Conservation (phyloP, 306 rosid species). For the Trifolium pratense region DNA sequence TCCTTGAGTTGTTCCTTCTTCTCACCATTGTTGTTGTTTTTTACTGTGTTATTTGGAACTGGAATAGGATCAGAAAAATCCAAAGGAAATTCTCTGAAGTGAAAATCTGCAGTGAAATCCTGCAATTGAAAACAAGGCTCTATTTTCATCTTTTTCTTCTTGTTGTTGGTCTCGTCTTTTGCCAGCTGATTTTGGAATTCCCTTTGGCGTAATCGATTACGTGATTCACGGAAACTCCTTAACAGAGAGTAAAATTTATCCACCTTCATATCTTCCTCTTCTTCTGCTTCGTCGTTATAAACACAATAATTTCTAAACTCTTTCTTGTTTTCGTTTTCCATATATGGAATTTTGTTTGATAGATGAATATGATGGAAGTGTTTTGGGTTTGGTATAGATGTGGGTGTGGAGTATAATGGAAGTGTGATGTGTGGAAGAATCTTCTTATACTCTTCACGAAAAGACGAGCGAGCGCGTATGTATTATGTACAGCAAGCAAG, state of each 20-base stretch:
- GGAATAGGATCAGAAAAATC: conserved; percentile 32
- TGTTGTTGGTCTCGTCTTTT: neutral
- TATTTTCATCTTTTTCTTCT: conserved; percentile 32
- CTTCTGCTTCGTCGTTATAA: neutral
- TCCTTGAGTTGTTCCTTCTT: conserved; percentile 21
- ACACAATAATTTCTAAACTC: too few relatives aligned
- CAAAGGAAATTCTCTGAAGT: conserved; percentile 34
- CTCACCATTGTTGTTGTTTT: neutral
- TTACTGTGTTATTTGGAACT: neutral
- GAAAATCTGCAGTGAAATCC: conserved; percentile 49
- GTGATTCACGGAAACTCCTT: conserved; percentile 50
- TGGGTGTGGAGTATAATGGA: too few relatives aligned
- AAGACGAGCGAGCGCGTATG: neutral
- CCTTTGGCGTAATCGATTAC: conserved; percentile 39
- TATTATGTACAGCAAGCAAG: too few relatives aligned
- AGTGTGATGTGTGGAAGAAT: neutral
- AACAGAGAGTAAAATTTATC: conserved; percentile 54
- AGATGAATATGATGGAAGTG: neutral
- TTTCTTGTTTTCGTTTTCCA: conserved; percentile 32
- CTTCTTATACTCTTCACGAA: neutral
- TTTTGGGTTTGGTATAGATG: neutral
- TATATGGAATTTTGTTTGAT: neutral
- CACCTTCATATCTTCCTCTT: conserved; percentile 48
- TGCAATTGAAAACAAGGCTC: conserved; percentile 48
- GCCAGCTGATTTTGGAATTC: conserved; percentile 30